Conservation (phyloP, 805 yeast genomes). For the Tetrapisispora fleetii region DNA sequence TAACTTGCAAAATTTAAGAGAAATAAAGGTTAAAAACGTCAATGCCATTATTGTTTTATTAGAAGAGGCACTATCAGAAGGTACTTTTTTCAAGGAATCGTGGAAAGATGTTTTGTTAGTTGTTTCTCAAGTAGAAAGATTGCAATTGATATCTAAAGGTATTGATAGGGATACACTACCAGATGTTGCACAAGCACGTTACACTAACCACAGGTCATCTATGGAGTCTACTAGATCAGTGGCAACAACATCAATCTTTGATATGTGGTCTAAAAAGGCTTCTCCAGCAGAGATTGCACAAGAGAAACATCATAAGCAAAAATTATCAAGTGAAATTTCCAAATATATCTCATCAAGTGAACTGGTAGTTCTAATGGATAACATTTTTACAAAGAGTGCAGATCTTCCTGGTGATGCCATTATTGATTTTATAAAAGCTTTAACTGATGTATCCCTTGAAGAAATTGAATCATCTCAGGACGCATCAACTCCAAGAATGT, state of each 20-base stretch:
- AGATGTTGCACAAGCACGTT: conserved; percentile 68
- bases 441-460: conserved; percentile 77
- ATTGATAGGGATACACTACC: conserved; percentile 77
- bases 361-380: conserved; percentile 72
- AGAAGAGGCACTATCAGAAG: conserved; percentile 70
- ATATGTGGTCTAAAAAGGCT: conserved; percentile 44
- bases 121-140: conserved; percentile 83
- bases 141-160: conserved; percentile 82
- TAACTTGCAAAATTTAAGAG: conserved; percentile 67
- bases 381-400: conserved; percentile 74
- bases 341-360: conserved; percentile 53
- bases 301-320: conserved; percentile 63
- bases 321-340: conserved; percentile 48
- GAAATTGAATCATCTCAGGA: conserved; percentile 85
- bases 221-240: conserved; percentile 42
- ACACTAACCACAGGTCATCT: conserved; percentile 43
- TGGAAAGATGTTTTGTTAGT: conserved; percentile 81
- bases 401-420: conserved; percentile 76
- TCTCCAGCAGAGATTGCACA: conserved; percentile 60
- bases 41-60: conserved; percentile 67
- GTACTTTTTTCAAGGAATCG: conserved; percentile 59
- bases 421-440: conserved; percentile 74
- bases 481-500: conserved; percentile 77
- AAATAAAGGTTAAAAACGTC: conserved; percentile 68
- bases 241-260: conserved; percentile 39